Base-by-base conservation (phyloP, 441 rosid genomes). In the Eugenia klotzschiana region DNA sequence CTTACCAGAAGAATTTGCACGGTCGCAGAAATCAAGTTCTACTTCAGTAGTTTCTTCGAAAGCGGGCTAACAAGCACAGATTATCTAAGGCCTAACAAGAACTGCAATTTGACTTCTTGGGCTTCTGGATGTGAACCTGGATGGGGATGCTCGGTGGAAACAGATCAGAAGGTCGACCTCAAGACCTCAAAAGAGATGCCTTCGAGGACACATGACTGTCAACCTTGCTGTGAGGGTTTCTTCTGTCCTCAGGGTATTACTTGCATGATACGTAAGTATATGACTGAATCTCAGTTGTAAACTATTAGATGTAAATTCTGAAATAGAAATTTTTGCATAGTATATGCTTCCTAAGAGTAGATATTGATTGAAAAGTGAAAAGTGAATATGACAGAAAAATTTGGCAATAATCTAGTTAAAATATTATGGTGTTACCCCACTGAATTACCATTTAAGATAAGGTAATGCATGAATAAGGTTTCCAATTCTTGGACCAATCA, bases 181-280 rank as follows among this genome's bases (percentile, higher is more conserved):
- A 89, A 85, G 81, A 84, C 89, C 85, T 81, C 58, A 4, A 90
- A 88, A 82, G 80, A 79, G 79, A 86, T 93, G 84, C 93, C 94
- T 74, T 83, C 86, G 49, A 88, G 93, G 87, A 91, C 89, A 51
- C 82, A 56, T 41, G 84, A 87, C 79, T 93, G 95, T 85, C 89
- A 89, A 87, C 93, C 93, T 87, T 92, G 94, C 83, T 93, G 95
- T 81, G 95, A 90, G 82, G 95, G 95, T 23, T 93, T 93, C 91
- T 93, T 93, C 88, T 93, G 95, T 89, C 94, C 95, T 41, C 91
- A 85, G 83, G 93, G 94, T 79, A 90, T 93, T 23, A 91, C 94
- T 85, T 93, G 95, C 90, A 93, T 93, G 95, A 91, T 93, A 86
- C 91, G 94, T 93, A 90, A 89, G 95, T 87, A 73, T 41, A 18